Percentiles rank a stretch among this genome's conserved stretches.
Evolutionary conservation across 2,329 filamentous ascomycete species (phyloP).

Genomic region (Onygena corvina): DNA sequence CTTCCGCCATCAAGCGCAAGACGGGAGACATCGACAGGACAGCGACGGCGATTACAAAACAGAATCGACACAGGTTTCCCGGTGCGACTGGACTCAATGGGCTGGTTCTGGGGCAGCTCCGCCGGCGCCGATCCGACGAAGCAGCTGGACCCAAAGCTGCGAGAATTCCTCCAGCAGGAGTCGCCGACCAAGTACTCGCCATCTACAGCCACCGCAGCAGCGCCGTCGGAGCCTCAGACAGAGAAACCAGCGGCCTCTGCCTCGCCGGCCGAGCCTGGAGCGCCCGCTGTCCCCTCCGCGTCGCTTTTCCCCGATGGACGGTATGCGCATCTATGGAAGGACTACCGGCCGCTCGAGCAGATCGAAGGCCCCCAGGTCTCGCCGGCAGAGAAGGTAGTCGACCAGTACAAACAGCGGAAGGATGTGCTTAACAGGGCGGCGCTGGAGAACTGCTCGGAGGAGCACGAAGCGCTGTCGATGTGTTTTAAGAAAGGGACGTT

Average conservation of each 20-base stretch:
- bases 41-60: not conserved
- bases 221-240: conserved; percentile 15
- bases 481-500: conserved; percentile 67
- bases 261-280: conserved; percentile 11
- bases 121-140: conserved; percentile 48
- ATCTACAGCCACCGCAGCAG: conserved; percentile 18
- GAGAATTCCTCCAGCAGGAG: conserved; percentile 74
- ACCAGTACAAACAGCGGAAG: conserved; percentile 72
- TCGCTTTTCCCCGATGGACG: conserved; percentile 57
- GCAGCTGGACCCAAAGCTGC: conserved; percentile 69
- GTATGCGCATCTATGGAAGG: conserved; percentile 85
- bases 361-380: conserved; percentile 62
- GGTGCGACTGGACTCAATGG: conserved; percentile 39
- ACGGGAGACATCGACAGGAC: not conserved
- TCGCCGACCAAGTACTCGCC: conserved; percentile 57
- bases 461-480: conserved; percentile 68
- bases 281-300: conserved; percentile 33
- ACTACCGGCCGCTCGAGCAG: conserved; percentile 61
- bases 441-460: conserved; percentile 82
- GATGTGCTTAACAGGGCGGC: conserved; percentile 66
- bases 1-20: not conserved
- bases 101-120: conserved; percentile 51
- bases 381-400: conserved; percentile 70
- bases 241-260: conserved; percentile 6
- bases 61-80: not conserved